Evolutionary conservation across 306 rosid species (phyloP), one percentile per base, ranked within the genome.

Genomic region (Pueraria montana): DNA sequence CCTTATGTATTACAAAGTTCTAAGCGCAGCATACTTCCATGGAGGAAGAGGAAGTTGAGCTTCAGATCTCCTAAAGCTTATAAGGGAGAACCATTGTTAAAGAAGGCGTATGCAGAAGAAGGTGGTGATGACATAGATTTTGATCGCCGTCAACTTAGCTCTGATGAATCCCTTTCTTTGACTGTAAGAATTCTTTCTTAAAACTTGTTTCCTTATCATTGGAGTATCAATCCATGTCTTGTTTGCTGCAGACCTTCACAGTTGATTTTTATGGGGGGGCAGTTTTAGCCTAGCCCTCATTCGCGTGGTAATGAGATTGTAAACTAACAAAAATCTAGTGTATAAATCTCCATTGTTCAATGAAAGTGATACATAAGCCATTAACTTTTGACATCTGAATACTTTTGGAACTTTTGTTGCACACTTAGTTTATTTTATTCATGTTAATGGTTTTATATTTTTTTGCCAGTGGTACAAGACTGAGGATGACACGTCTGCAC

Each of bases 71-170:
- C 98, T 42, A 94, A 94, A 83, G 82, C 89, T 59, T 86, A 82
- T 56, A 94, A 87, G 84, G 99, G 94, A 82, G 99, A 92, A 67
- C 99, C 99, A 3, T 84, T 96, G 87, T 74, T 96, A 53, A 94
- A 96, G 89, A 94, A 92, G 86, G 97, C 89, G 38, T 89, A 94
- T 55, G 98, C 94, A 18, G 99, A 96, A 86, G 99, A 94, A 86
- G 99, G 99, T 20, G 99, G 99, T 16, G 99, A 96, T 48, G 99
- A 96, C 86, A 96, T 96, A 52, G 99, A 96, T 88, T 94, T 91
- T 86, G 99, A 94, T 87, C 98, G 99, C 43, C 86, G 99, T 40
- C 99, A 92, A 80, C 99, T 96, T 38, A 92, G 98, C 91, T 94
- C 98, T 12, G 99, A 96, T 83, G 99, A 96, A 85, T 87, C 92